Evolutionary conservation across 805 yeast species (phyloP).

Genomic region (Metschnikowia chrysomelidarum): DNA sequence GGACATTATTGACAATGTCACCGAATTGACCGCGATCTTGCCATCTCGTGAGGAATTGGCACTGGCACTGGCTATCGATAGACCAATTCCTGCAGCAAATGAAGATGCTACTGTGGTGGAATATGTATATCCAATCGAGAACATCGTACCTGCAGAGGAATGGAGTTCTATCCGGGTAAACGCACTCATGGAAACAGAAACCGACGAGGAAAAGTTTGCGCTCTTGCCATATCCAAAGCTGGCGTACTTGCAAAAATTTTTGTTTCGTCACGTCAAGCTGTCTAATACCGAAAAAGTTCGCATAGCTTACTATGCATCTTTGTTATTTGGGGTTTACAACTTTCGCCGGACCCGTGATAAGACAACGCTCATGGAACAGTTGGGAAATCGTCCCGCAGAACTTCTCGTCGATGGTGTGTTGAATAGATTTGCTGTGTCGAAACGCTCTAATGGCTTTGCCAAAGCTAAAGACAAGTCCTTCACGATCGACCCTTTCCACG

Average conservation of each 20-base stretch:
- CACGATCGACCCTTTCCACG: conserved; percentile 81
- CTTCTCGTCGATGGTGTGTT: conserved; percentile 68
- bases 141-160: conserved; percentile 68
- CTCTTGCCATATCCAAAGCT: conserved; percentile 64
- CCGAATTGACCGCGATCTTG: conserved; percentile 62
- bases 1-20: conserved; percentile 80
- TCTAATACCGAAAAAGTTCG: conserved; percentile 59
- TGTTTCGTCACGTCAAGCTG: conserved; percentile 35
- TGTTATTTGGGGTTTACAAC: conserved; percentile 75
- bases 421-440: conserved; percentile 65
- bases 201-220: conserved; percentile 47
- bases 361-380: conserved; percentile 56
- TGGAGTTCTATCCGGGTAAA: conserved; percentile 62
- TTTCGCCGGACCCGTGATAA: conserved; percentile 63
- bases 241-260: conserved; percentile 49
- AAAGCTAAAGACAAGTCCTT: conserved; percentile 75
- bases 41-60: conserved; percentile 70
- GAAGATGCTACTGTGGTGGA: conserved; percentile 79
- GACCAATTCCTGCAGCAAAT: conserved; percentile 82
- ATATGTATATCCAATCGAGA: conserved; percentile 73
- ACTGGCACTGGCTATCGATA: conserved; percentile 54
- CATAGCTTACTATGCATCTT: conserved; percentile 74
- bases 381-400: conserved; percentile 69
- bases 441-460: conserved; percentile 50
- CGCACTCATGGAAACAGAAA: conserved; percentile 53